Base-by-base conservation (phyloP, 495 filamentous ascomycete genomes). In the Penicillium fimorum region DNA sequence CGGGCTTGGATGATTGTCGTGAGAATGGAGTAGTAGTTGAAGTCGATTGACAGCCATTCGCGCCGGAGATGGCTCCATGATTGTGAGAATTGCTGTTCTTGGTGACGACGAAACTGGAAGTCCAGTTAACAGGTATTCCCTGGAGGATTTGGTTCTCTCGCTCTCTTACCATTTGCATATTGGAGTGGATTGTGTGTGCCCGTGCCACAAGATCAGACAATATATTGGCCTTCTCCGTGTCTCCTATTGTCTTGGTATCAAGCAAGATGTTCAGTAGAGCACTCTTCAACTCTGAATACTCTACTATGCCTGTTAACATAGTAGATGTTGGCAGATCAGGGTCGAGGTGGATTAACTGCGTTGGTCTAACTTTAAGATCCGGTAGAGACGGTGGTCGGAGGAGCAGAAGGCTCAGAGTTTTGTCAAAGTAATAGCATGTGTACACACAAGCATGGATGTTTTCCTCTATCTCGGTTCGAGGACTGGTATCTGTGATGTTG, bases 341-440 rank as follows among this genome's bases (percentile, higher is more conserved):
- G n/a, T 67, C 60, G 43, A 66, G 20, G 18, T 64, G 61, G 3
- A 72, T 59, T 24, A 72, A 47, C 2, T 60, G 24, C 4, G 54
- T 37, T 4, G 70, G 63, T 3, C 62, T 53, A 1, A 69, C 58
- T 29, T 66, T 65, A 20, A 72, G 60, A 17, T 64, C 63, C 32
- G 70, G 72, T 9, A 75, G 47, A 22, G 67, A 70, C 7, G 67
- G 57, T 2, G 70, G 72, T 11, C 72, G 70, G 9, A 71, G 63
- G 10, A 73, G 66, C 37, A 75, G 69, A 47, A 73, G 53, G 55
- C 72, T 72, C 17, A 75, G 62, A 4, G 62, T 63, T 22, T 71
- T 68, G 50, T 75, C 72, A 18, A 70, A 64, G 35, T 70, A 70
- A 46, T 70, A 75, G 53, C 70, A 72, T 9, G 48, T 61, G 33